A percentile compares a stretch with the other conserved stretches of the same genome.
Conservation (phyloP, 805 yeast species). For the Debaryomyces maramus region DNA sequence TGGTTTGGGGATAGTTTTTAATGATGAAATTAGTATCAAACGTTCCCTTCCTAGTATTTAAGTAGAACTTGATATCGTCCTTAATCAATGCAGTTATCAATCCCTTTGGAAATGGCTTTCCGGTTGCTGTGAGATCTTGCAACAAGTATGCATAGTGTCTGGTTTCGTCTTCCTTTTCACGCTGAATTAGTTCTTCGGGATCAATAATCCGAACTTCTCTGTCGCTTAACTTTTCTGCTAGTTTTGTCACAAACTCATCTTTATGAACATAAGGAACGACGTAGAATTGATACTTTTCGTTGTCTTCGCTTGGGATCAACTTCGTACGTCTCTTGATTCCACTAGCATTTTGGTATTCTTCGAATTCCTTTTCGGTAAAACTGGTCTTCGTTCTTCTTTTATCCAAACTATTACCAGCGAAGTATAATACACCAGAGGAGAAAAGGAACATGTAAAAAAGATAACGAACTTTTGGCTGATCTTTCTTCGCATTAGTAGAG, state of each 20-base stretch:
- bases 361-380: slow-evolving; percentile 50
- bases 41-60: slow-evolving; percentile 38
- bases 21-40: slow-evolving; percentile 50
- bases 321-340: slow-evolving; percentile 53
- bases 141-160: slow-evolving; percentile 55
- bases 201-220: slow-evolving; percentile 45
- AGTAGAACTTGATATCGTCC: slow-evolving; percentile 31
- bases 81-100: slow-evolving; percentile 51
- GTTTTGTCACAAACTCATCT: slow-evolving; percentile 16
- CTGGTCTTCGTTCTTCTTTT: slow-evolving; percentile 34
- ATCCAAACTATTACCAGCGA: slow-evolving; percentile 30
- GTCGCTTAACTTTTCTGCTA: slow-evolving; percentile 18
- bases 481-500: not conserved
- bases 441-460: slow-evolving; percentile 35
- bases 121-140: slow-evolving; percentile 37
- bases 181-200: slow-evolving; percentile 48
- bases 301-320: slow-evolving; percentile 36
- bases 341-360: slow-evolving; percentile 46
- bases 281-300: slow-evolving; percentile 43
- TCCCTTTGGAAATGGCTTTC: slow-evolving; percentile 42
- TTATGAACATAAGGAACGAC: slow-evolving; percentile 35
- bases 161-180: slow-evolving; percentile 42
- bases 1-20: slow-evolving; percentile 57
- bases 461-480: slow-evolving; percentile 35
- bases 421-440: slow-evolving; percentile 32